A percentile compares a stretch with the other conserved stretches of the same genome.
phyloP scores from a whole-genome alignment of 2,329 filamentous ascomycete species.

The Cladosporium sp. region DNA sequence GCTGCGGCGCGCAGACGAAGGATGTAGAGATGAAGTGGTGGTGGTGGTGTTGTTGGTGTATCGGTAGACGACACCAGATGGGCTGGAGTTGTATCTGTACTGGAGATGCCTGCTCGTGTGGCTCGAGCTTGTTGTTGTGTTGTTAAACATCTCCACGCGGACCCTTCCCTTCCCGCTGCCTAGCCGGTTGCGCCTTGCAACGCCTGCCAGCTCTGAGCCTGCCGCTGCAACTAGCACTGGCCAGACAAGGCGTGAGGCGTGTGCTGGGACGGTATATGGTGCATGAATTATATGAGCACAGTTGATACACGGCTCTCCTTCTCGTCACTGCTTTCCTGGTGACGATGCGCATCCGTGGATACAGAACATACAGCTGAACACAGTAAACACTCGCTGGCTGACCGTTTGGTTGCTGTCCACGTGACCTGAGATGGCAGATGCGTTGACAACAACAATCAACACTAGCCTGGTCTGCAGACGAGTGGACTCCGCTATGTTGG shows the following conservation, averaged over 20 bases:
- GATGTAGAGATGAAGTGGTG: background rate
- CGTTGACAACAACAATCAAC: slow-evolving; percentile 2
- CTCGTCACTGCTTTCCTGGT: background rate
- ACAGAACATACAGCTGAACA: background rate
- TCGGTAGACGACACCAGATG: background rate
- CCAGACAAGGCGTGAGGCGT: background rate
- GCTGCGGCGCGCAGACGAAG: background rate
- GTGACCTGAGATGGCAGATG: background rate
- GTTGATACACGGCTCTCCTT: background rate
- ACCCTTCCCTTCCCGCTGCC: background rate
- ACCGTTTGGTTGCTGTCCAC: background rate
- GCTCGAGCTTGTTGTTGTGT: slow-evolving; percentile 9
- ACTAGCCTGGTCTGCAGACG: background rate
- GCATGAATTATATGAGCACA: background rate
- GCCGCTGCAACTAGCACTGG: background rate
- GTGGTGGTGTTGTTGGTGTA: slow-evolving; percentile 1
- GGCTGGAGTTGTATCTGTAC: background rate
- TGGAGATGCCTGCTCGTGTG: background rate
- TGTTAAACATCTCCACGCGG: background rate
- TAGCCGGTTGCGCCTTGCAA: slow-evolving; percentile 10
- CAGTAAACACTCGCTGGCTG: background rate
- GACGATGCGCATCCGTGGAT: background rate
- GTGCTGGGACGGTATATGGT: background rate
- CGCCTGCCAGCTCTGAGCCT: background rate
- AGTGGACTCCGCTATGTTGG: background rate